Percentiles rank a stretch among this genome's conserved stretches.
Evolutionary conservation across 2,329 filamentous ascomycete genomes (phyloP).

Genomic region (Neonectria ditissima): DNA sequence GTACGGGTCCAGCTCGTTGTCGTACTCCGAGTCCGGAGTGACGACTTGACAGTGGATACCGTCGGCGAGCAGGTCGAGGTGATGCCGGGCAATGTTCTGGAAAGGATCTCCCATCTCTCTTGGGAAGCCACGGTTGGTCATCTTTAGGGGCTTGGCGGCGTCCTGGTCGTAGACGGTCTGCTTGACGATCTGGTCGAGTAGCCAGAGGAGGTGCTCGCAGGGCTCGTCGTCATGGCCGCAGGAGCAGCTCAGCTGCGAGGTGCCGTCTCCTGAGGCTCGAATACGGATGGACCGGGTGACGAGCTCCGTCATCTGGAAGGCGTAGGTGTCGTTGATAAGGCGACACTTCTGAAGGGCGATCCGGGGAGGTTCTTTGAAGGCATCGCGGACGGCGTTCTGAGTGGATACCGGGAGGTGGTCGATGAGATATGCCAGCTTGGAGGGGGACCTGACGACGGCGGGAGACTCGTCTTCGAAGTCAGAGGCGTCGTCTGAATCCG

Average conservation of each 20-base stretch:
- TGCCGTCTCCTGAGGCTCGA: constrained; percentile 54
- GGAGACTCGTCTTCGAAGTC: constrained; percentile 49
- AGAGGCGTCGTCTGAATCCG: constrained; percentile 46
- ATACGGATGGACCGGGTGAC: constrained; percentile 65
- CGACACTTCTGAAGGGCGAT: constrained; percentile 64
- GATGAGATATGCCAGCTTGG: constrained; percentile 56
- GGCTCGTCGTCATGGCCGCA: constrained; percentile 54
- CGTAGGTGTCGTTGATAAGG: constrained; percentile 61
- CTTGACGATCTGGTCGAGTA: constrained; percentile 64
- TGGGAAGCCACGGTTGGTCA: constrained; percentile 58
- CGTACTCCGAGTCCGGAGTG: constrained; percentile 46
- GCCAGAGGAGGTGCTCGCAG: constrained; percentile 66
- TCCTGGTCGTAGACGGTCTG: constrained; percentile 59
- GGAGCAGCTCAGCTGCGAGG: constrained; percentile 59
- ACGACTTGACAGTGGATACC: constrained; percentile 62
- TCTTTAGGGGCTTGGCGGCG: constrained; percentile 52
- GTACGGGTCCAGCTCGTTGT: constrained; percentile 48
- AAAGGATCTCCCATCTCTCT: constrained; percentile 63
- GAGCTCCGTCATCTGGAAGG: constrained; percentile 67
- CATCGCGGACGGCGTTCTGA: constrained; percentile 55
- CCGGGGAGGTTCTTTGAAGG: constrained; percentile 61
- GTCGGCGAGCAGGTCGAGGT: constrained; percentile 64
- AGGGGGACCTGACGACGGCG: constrained; percentile 51
- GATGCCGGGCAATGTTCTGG: constrained; percentile 60
- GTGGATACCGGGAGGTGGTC: constrained; percentile 53